Evolutionary conservation across 768 basidiomycete genomes (phyloP).

Genomic region (Tephrocybe sp.): DNA sequence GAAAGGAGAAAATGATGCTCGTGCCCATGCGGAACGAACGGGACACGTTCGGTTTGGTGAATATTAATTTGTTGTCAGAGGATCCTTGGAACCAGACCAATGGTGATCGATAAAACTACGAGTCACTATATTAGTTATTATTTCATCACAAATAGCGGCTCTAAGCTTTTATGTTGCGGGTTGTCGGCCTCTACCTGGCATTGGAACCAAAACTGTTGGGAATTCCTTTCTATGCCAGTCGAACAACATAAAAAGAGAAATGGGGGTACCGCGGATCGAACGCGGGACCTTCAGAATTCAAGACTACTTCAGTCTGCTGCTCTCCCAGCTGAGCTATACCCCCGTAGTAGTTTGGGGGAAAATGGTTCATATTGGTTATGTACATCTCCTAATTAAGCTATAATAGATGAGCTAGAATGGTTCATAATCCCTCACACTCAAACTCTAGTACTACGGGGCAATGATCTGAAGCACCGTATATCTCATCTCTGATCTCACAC

Average conservation of each 20-base stretch:
- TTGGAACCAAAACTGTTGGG: too few species aligned
- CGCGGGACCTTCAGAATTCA: constrained; percentile 66
- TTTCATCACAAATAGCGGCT: too few species aligned
- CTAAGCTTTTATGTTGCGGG: too few species aligned
- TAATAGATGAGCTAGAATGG: too few species aligned
- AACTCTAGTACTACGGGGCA: constrained; percentile 76
- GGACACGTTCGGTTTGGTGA: constrained; percentile 87
- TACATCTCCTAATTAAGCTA: too few species aligned
- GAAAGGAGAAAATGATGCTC: constrained; percentile 93
- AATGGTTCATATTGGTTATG: too few species aligned
- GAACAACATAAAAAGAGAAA: constrained; percentile 14
- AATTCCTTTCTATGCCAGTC: too few species aligned
- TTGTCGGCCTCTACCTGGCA: too few species aligned
- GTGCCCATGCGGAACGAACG: constrained; percentile 82
- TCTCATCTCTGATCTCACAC: constrained; percentile 85
- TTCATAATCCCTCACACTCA: constrained; percentile 1
- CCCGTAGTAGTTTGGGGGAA: constrained; percentile 23
- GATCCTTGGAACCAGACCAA: neutral
- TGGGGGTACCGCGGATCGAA: constrained; percentile 77
- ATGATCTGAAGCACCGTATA: constrained; percentile 88
- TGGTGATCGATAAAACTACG: too few species aligned
- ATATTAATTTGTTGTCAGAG: constrained; percentile 41
- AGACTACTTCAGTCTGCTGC: constrained; percentile 58
- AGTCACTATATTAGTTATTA: too few species aligned
- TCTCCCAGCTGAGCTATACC: constrained; percentile 70